Base-by-base conservation (phyloP, 2,329 filamentous ascomycete genomes). In the Sclerotiophoma versabilis region DNA sequence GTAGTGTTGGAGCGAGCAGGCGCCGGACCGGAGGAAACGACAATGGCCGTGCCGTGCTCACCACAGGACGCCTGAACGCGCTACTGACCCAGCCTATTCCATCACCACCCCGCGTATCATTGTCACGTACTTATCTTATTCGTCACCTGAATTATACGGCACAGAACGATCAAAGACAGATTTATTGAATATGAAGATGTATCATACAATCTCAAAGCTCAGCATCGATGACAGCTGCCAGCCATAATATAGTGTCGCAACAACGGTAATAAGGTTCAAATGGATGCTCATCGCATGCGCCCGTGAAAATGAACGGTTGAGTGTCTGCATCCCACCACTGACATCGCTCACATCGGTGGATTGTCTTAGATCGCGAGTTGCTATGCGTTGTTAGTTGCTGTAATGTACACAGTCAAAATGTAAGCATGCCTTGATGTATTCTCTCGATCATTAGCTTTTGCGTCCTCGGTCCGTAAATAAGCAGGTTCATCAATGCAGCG, bases 251-350 rank as follows among this genome's bases (percentile, higher is more conserved):
- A 71, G 12, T 4, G 67, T 73, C 39, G 63, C 66, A 11, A 58
- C 55, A 43, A 79, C 64, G 0, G 75, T 66, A 17, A 79, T 64
- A 2, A 77, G 61, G 54, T 80, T 79, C 19, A 79, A 26, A 68
- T 78, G 77, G 25, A 79, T 78, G 10, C 69, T 72, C 73, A 78
- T 77, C 8, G 76, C 76, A 63, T 79, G 76, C 19, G 70, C 70
- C 10, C 61, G 57, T 1, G 70, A 68, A 49, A 79, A 79, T 0
- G 46, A 60, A 8, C 68, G 66, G 45, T 77, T 76, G 1, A 75
- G 38, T 2, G 39, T 33, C 32, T 62, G 45, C 58, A 64, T 68
- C 15, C 66, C 61, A 2, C 56, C 57, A 30, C 58, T 65, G 1
- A 50, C 41, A 0, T n/a, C 32, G 1, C 23, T 33, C 17, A 44